Evolutionary conservation across 306 rosid species (phyloP).

Genomic region (Prunus mira): DNA sequence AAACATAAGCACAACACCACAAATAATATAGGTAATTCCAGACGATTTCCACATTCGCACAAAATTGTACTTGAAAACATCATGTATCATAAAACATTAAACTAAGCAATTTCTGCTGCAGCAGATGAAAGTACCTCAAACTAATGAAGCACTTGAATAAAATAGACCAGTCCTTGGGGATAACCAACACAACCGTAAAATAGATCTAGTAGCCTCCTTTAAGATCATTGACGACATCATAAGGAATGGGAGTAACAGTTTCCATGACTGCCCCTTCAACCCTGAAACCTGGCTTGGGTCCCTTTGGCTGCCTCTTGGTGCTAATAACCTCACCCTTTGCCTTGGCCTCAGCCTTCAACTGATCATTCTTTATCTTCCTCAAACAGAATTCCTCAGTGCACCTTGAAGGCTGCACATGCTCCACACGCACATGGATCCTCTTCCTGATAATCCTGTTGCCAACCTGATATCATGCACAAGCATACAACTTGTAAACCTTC

Average conservation of each 20-base stretch:
- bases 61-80: slow-evolving; percentile 6
- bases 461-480: slow-evolving; percentile 41
- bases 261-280: slow-evolving; percentile 88
- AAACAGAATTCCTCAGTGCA: slow-evolving; percentile 73
- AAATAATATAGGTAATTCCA: not conserved
- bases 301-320: slow-evolving; percentile 86
- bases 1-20: not conserved
- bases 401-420: slow-evolving; percentile 86
- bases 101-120: slow-evolving; percentile 2
- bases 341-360: slow-evolving; percentile 82
- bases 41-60: not conserved
- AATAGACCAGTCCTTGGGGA: not conserved
- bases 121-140: not conserved
- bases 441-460: slow-evolving; percentile 72
- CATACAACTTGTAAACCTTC: not conserved
- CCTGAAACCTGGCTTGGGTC: slow-evolving; percentile 96
- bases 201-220: slow-evolving; percentile 79
- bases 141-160: not conserved
- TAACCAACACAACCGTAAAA: not conserved
- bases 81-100: not conserved
- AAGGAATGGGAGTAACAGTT: slow-evolving; percentile 94
- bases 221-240: slow-evolving; percentile 94
- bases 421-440: slow-evolving; percentile 90
- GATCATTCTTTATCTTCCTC: slow-evolving; percentile 70
- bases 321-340: slow-evolving; percentile 61